Evolutionary conservation across 2,329 filamentous ascomycete species (phyloP), one percentile per base, ranked within the genome.

Genomic region (Pestalotiopsis sp.): DNA sequence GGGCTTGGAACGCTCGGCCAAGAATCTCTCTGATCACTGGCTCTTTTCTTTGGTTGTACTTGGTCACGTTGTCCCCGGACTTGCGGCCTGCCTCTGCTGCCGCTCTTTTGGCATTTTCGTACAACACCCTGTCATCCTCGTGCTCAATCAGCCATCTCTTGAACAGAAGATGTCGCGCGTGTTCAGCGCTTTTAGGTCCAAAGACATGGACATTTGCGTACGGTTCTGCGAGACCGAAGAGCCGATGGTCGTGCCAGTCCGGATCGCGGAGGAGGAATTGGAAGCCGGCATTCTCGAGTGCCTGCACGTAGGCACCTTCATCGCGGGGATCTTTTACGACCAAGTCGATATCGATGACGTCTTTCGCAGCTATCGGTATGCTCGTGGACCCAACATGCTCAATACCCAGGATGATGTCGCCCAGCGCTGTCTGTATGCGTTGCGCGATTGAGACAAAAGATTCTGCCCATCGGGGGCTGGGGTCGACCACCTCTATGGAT

Each of bases 311-410:
- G 1, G 75, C 74, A 2, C 70, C 74, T 71, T 87, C 85, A 52
- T 81, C 78, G 12, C 71, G 71, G 27, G 80, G 68, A 62, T 85
- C 77, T 3, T 72, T 62, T 7, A 88, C 78, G 3, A 82, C 77
- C 9, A 88, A 75, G 71, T 88, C 86, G 36, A 88, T 79, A 72
- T 88, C 86, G 61, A 88, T 84, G 61, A 87, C 76, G 38, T 80
- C 78, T 76, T 88, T 88, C 60, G 86, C 86, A 0, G 83, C 78
- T 3, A 88, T 77, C 0, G 84, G 83, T 6, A 88, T 78, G 64
- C 83, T 84, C 36, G 86, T 88, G 13, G 84, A 87, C 31, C 86
- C 86, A 39, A 83, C 78, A 72, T 88, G 86, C 20, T 77, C 71
- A 65, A 88, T 76, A 25, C 75, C 72, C n/a, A 79, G 70, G 45